Evolutionary conservation across 176 grass and related monocot genomes (phyloP).

Genomic region (Bothriochloa decipiens): DNA sequence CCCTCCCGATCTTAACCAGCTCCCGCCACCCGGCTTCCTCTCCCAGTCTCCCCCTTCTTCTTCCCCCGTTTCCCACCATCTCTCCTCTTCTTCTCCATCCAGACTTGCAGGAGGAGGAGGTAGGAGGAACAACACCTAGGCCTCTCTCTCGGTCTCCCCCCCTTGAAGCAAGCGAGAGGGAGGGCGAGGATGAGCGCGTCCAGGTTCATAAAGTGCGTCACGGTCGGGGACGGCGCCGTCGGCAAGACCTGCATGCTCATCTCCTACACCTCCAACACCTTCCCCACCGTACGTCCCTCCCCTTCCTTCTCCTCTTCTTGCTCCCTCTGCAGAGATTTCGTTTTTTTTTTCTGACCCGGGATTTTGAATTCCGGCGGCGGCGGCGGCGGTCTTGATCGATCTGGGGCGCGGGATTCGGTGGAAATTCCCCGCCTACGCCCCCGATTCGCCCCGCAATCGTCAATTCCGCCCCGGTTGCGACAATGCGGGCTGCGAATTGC

Average conservation of each 20-base stretch:
- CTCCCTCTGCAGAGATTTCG: not conserved
- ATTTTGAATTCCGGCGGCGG: not conserved
- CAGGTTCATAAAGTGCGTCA: slow-evolving; percentile 81
- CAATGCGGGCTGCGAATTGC: slow-evolving; percentile 29
- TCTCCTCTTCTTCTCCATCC: not conserved
- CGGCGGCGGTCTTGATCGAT: slow-evolving; percentile 38
- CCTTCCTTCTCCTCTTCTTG: rapidly evolving
- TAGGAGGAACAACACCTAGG: not conserved
- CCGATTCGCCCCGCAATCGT: not conserved
- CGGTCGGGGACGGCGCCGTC: slow-evolving; percentile 76
- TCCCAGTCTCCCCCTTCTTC: not conserved
- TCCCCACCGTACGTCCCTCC: slow-evolving; percentile 50
- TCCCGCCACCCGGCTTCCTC: slow-evolving; percentile 25
- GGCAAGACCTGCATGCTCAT: slow-evolving; percentile 83
- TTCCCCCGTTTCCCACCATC: not conserved
- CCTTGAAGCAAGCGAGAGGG: slow-evolving; percentile 3
- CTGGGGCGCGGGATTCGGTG: slow-evolving; percentile 30
- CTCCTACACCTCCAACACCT: slow-evolving; percentile 78
- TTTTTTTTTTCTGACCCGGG: not conserved
- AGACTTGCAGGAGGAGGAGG: not conserved
- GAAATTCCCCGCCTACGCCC: not conserved
- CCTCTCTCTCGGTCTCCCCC: too few species aligned
- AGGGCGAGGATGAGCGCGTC: slow-evolving; percentile 66
- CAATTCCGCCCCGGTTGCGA: not conserved
- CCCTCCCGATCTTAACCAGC: slow-evolving; percentile 47